Base-by-base conservation (phyloP, 768 basidiomycete genomes). In the Boletus vermiculosoides region DNA sequence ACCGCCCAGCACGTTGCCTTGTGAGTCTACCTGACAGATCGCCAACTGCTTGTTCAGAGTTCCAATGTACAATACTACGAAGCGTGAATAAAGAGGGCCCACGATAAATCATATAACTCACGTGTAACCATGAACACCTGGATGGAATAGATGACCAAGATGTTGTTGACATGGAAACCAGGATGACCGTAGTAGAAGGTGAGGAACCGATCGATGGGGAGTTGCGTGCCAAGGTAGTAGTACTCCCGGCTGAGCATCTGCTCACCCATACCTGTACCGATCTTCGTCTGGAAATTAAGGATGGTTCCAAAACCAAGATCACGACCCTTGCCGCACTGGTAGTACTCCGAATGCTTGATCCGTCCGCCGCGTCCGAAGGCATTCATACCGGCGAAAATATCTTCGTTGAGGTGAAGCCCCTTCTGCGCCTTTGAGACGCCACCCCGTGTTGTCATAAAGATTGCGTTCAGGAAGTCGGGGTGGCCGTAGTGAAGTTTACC, bases 101-200 rank as follows among this genome's bases (percentile, higher is more conserved):
- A 11, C 20, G 28, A 40, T 41, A 34, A 28, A 54, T 30, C 33
- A 56, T 1, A 13, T 25, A 10, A 86, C 92, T 73, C 68, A 94
- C 92, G 68, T 20, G 93, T 93, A 54, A 98, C 78, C 93, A 98
- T 97, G 81, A 99, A 98, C 54, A 96, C 82, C 71, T 97, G 94
- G 52, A 99, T 93, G 25, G 97, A 98, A 73, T 93, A 88, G 65
- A 99, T 98, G 77, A 99, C 95, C 70, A 99, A 79, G 66, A 98
- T 98, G 71, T 99, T 98, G 82, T 99, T 99, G 80, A 99, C 86
- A 72, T 99, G 97, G 88, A 99, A 99, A 67, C 93, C 97, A 54
- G 97, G 96, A 75, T 99, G 97, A 53, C 91, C 96, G 66, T 98
- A 99, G 78, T 99, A 99, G 82, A 98, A 99, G 22, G 96, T 98